Evolutionary conservation across 1,139 yeast species (phyloP).

Genomic region (Taiozyma onychis): DNA sequence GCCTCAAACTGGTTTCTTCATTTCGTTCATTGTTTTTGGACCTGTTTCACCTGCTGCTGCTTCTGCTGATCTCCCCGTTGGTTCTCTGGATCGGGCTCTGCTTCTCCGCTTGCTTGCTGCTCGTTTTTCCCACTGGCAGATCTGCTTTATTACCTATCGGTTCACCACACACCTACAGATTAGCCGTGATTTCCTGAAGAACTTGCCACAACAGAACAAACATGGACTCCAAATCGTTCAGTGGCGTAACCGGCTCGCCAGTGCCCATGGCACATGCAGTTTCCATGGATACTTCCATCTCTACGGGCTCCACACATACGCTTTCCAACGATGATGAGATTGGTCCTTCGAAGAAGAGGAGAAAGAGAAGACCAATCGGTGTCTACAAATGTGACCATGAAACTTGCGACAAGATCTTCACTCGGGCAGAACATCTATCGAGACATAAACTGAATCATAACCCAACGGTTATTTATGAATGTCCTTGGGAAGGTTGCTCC

Average conservation of each 20-base stretch:
- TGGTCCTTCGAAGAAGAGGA: slow-evolving; percentile 10
- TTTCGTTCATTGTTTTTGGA: too few relatives aligned
- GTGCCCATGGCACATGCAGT: not conserved
- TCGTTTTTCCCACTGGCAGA: not conserved
- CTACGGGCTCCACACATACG: not conserved
- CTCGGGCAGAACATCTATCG: slow-evolving; percentile 33
- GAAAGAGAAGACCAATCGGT: slow-evolving; percentile 21
- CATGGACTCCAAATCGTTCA: not conserved
- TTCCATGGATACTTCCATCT: not conserved
- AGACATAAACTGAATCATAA: slow-evolving; percentile 35
- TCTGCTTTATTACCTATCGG: too few relatives aligned
- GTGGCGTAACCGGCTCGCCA: not conserved
- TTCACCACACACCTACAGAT: too few relatives aligned
- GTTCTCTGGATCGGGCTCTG: too few relatives aligned
- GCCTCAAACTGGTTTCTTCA: too few relatives aligned
- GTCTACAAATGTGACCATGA: slow-evolving; percentile 32
- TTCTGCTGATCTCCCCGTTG: too few relatives aligned
- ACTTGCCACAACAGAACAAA: too few relatives aligned
- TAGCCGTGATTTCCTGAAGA: not conserved
- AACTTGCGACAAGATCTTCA: slow-evolving; percentile 34
- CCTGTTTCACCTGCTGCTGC: too few relatives aligned
- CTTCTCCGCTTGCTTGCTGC: not conserved
- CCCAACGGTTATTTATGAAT: slow-evolving; percentile 39
- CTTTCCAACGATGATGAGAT: not conserved
- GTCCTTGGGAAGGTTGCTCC: slow-evolving; percentile 43